Evolutionary conservation across 2,329 filamentous ascomycete genomes (phyloP).

Genomic region (Teratosphaeria viscida): DNA sequence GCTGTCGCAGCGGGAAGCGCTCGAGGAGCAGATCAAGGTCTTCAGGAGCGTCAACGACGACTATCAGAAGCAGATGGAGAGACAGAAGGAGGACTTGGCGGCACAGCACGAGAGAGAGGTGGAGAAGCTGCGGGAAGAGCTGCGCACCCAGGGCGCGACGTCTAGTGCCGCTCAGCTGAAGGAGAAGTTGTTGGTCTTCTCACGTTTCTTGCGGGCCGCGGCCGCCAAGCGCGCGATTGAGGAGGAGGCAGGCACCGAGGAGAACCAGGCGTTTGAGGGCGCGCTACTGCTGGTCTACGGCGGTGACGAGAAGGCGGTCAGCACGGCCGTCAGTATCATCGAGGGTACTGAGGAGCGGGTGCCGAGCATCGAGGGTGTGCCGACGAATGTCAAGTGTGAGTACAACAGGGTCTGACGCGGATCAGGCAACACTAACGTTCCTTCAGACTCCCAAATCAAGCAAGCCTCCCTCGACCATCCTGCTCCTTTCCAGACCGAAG

Average conservation of each 20-base stretch:
- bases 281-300: conserved; percentile 69
- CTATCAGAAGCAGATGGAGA: conserved; percentile 50
- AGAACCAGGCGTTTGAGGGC: conserved; percentile 73
- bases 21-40: conserved; percentile 63
- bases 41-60: conserved; percentile 68
- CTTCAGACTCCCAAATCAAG: conserved; percentile 26
- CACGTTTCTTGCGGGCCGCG: conserved; percentile 70
- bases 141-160: conserved; percentile 44
- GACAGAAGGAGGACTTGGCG: conserved; percentile 47
- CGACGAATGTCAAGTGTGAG: conserved; percentile 63
- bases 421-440: neutral
- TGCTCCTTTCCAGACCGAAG: conserved; percentile 45
- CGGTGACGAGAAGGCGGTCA: conserved; percentile 63
- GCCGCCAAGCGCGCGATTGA: conserved; percentile 63
- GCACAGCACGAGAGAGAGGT: conserved; percentile 47
- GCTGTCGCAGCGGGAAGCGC: conserved; percentile 55
- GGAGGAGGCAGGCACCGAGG: conserved; percentile 56
- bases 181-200: conserved; percentile 58
- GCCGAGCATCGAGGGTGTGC: conserved; percentile 52
- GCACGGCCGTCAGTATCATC: conserved; percentile 66
- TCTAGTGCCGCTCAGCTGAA: conserved; percentile 41
- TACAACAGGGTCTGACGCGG: conserved; percentile 5
- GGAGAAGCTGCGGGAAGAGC: conserved; percentile 43
- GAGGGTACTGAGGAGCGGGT: conserved; percentile 59
- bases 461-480: conserved; percentile 32